Conservation (phyloP, 345 rosid genomes). For the Brassica cretica region DNA sequence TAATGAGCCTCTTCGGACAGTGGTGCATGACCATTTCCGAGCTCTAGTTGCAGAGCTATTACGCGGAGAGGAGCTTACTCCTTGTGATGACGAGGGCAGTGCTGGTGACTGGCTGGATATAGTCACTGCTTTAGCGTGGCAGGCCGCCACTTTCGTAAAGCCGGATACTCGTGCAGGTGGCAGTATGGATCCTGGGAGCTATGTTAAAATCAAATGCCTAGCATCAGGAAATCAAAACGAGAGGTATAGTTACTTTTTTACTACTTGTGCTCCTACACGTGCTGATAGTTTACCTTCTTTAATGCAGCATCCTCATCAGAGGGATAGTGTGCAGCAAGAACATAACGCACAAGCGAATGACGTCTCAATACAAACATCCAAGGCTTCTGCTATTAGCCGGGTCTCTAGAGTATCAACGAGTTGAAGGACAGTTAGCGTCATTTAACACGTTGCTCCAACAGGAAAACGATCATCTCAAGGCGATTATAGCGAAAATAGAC, state of each 20-base stretch:
- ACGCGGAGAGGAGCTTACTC: conserved; percentile 65
- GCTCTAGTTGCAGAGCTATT: conserved; percentile 94
- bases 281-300: neutral
- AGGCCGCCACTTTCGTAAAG: conserved; percentile 91
- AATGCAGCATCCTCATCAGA: conserved; percentile 65
- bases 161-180: conserved; percentile 98
- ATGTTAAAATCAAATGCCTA: conserved; percentile 93
- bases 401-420: conserved; percentile 86
- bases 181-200: conserved; percentile 96
- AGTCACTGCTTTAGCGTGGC: conserved; percentile 81
- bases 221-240: conserved; percentile 81
- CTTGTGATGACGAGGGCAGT: conserved; percentile 51
- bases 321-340: conserved; percentile 98
- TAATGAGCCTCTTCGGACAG: conserved; percentile 71
- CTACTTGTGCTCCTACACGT: neutral
- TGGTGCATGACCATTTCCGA: conserved; percentile 85
- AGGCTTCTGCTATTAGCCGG: conserved; percentile 86
- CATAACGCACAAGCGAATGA: conserved; percentile 98
- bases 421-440: conserved; percentile 79
- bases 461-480: conserved; percentile 91
- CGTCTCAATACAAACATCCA: conserved; percentile 86
- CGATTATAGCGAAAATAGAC: conserved; percentile 76
- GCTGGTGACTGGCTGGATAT: conserved; percentile 79
- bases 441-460: conserved; percentile 82
- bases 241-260: conserved; percentile 52